Evolutionary conservation across 202 grass and related monocot species (phyloP).

Genomic region (Setaria viridis): DNA sequence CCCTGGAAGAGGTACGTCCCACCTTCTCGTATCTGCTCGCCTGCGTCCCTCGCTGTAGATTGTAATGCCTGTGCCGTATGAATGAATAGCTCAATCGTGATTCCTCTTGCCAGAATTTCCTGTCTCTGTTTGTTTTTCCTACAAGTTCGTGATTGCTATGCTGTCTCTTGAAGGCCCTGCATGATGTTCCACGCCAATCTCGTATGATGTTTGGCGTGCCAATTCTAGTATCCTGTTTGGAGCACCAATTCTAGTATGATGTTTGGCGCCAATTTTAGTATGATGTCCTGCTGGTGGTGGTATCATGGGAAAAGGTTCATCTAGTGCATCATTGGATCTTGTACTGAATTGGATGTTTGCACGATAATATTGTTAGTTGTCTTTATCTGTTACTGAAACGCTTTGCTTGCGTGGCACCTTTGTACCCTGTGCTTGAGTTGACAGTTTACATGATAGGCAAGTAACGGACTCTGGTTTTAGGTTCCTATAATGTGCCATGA

Average conservation of each 20-base stretch:
- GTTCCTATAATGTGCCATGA: background rate
- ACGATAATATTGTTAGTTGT: background rate
- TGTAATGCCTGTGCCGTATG: background rate
- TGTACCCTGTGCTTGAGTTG: background rate
- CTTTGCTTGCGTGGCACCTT: background rate
- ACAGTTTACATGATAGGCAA: background rate
- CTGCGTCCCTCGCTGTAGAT: background rate
- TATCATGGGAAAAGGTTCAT: background rate
- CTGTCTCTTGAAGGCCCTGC: no score
- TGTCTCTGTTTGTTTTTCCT: background rate
- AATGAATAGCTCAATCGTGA: background rate
- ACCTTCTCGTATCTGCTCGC: background rate
- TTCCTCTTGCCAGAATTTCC: background rate
- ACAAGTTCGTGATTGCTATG: no score
- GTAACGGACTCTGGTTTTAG: background rate
- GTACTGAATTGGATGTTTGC: background rate
- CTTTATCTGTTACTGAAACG: background rate
- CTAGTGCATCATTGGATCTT: background rate
- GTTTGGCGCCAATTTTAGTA: background rate
- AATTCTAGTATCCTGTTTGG: background rate
- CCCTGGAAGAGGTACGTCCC: slow-evolving; percentile 47
- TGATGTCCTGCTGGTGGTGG: background rate
- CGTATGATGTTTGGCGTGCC: no score
- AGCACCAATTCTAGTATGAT: background rate
- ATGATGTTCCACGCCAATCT: no score